Evolutionary conservation across 2,329 filamentous ascomycete genomes (phyloP), one percentile per base, ranked within the genome.

Genomic region (Colletotrichum coccodes): DNA sequence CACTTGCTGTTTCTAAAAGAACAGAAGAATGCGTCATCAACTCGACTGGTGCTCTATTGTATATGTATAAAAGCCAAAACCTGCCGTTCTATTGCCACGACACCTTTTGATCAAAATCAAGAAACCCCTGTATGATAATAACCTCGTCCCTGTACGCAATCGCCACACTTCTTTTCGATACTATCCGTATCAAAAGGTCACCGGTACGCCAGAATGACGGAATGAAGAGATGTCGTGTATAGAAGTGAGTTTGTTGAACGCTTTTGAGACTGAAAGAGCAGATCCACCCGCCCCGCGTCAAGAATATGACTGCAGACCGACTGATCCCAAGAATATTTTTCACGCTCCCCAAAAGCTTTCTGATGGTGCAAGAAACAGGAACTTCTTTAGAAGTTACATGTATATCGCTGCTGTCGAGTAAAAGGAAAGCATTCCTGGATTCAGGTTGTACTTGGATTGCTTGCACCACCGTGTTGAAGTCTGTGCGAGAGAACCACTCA

Each of bases 221-320:
- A 11, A 74, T 67, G 23, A 74, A 74, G 42, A 74, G 71, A 54
- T 74, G 72, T 36, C 72, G 52, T 12, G 57, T 66, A 28, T 73
- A 74, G 8, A 23, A 49, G 8, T 44, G 21, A 18, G 66, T 21
- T 5, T 52, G 61, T 16, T n/a, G 36, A 30, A 61, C 34, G n/a
- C 34, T 23, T 64, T 72, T 72, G 7, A 73, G 46, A 8, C 62
- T 53, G 16, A 72, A 64, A 14, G 71, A 72, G 53, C 72, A 73
- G 38, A 74, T 62, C 73, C 73, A 74, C 23, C 73, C 72, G n/a
- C 53, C 59, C 4, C 54, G 60, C 47, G 67, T 71, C 38, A 74
- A 34, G 36, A 74, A 73, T 36, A 65, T 72, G 32, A 74, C 38
- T 3, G 23, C 68, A 8, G 72, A 73, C 12, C 56, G 50, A 44